Percentiles rank a stretch among this genome's conserved stretches.
Conservation (phyloP, 306 rosid species). For the Trichosanthes truncata region DNA sequence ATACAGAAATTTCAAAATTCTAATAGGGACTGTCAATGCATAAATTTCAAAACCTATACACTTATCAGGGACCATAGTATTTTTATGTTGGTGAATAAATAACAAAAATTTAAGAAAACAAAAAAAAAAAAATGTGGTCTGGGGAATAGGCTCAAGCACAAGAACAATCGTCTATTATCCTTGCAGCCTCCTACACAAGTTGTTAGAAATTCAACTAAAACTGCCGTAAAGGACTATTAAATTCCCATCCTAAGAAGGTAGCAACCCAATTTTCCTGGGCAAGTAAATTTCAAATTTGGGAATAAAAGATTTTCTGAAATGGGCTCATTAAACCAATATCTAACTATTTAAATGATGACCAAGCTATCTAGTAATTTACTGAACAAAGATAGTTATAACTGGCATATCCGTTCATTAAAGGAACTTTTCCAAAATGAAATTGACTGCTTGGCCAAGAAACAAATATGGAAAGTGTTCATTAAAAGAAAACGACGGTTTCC, state of each 20-base stretch:
- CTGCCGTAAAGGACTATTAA: not conserved
- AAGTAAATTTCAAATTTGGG: not conserved
- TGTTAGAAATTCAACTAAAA: not conserved
- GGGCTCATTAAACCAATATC: not conserved
- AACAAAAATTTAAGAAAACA: not conserved
- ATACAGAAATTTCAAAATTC: not conserved
- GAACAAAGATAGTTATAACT: not conserved
- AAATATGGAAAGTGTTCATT: slow-evolving; percentile 3
- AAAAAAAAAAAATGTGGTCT: not conserved
- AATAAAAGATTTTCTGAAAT: not conserved
- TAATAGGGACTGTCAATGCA: not conserved
- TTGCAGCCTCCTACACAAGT: not conserved
- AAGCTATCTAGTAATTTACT: slow-evolving; percentile 2
- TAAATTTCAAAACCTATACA: not conserved
- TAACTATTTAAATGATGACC: not conserved
- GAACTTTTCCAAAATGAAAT: slow-evolving; percentile 4
- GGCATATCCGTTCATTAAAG: slow-evolving; percentile 1
- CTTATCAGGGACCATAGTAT: not conserved
- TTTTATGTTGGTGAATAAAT: not conserved
- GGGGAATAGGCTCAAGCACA: not conserved
- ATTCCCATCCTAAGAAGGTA: not conserved
- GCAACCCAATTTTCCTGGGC: not conserved
- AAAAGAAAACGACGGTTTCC: not conserved
- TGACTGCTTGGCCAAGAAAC: slow-evolving; percentile 6
- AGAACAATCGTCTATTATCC: not conserved